Evolutionary conservation across 208 protist genomes (phyloP).

Genomic region (Acanthamoeba culbertsoni): DNA sequence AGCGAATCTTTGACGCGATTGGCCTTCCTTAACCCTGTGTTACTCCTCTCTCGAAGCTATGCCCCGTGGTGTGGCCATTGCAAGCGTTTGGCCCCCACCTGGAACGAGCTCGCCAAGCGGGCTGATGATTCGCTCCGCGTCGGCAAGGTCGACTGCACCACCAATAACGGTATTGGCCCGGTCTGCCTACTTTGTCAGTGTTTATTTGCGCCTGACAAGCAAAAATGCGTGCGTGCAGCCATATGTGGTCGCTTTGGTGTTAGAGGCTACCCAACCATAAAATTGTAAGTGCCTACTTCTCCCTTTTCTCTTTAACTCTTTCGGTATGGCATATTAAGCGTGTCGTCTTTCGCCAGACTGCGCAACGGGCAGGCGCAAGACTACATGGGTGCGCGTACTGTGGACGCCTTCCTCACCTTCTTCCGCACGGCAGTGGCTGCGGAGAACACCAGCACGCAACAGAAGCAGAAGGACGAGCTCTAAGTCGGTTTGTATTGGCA

Average conservation of each 20-base stretch:
- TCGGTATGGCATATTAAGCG: neutral
- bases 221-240: neutral
- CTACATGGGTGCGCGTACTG: neutral
- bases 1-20: too few species aligned
- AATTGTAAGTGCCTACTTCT: neutral
- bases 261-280: conserved; percentile 45
- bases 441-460: neutral
- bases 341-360: neutral
- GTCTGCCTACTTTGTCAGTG: neutral
- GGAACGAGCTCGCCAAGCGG: neutral
- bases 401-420: neutral
- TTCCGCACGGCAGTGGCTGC: neutral
- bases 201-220: neutral
- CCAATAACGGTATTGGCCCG: neutral
- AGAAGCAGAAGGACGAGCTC: neutral
- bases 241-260: neutral
- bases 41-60: neutral
- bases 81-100: conserved; percentile 53
- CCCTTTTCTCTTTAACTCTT: neutral
- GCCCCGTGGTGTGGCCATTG: conserved; percentile 57
- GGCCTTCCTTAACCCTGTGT: neutral
- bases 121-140: neutral
- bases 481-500: neutral
- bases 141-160: conserved; percentile 50
- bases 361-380: neutral